Percentiles rank a stretch among this genome's conserved stretches.
Conservation (phyloP, 768 basidiomycete species). For the Leucosporidium yakuticum region DNA sequence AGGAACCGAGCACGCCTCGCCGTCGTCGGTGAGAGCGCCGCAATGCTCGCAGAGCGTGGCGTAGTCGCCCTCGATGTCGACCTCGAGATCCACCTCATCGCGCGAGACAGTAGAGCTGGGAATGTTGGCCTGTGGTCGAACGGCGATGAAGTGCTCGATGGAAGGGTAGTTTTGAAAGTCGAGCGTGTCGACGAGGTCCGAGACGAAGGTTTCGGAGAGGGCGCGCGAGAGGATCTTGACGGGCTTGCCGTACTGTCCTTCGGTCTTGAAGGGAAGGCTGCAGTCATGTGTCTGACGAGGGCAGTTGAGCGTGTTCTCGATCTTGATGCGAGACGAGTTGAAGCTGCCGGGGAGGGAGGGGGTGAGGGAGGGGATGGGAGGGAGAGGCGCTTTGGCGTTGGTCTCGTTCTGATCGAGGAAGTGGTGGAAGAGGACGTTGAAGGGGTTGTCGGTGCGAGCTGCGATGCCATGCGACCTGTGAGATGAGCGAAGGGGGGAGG, state of each 20-base stretch:
- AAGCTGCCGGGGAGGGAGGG: conserved; percentile 7
- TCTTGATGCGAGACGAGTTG: conserved; percentile 14
- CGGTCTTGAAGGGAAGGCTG: not conserved
- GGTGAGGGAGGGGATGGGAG: not conserved
- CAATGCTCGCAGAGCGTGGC: conserved; percentile 12
- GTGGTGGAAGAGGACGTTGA: conserved; percentile 27
- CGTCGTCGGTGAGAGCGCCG: conserved; percentile 1
- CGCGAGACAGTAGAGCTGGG: conserved; percentile 6
- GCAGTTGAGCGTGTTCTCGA: conserved; percentile 29
- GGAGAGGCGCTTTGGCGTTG: not conserved
- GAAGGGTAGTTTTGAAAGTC: conserved; percentile 17
- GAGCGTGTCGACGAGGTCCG: conserved; percentile 23
- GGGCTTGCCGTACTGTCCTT: conserved; percentile 16
- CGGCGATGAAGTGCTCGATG: conserved; percentile 19
- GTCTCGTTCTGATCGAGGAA: conserved; percentile 16
- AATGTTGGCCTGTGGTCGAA: not conserved
- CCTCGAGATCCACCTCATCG: not conserved
- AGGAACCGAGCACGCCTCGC: not conserved
- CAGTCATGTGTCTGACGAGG: conserved; percentile 31
- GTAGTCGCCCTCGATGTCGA: conserved; percentile 9
- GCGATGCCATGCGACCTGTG: not conserved
- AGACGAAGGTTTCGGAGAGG: conserved; percentile 19
- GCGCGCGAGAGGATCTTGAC: conserved; percentile 18
- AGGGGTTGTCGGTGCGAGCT: conserved; percentile 13
- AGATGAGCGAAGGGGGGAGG: too few relatives aligned